Percentiles rank a stretch among this genome's conserved stretches.
Evolutionary conservation across 306 rosid genomes (phyloP).

Genomic region (Prosopis cineraria): DNA sequence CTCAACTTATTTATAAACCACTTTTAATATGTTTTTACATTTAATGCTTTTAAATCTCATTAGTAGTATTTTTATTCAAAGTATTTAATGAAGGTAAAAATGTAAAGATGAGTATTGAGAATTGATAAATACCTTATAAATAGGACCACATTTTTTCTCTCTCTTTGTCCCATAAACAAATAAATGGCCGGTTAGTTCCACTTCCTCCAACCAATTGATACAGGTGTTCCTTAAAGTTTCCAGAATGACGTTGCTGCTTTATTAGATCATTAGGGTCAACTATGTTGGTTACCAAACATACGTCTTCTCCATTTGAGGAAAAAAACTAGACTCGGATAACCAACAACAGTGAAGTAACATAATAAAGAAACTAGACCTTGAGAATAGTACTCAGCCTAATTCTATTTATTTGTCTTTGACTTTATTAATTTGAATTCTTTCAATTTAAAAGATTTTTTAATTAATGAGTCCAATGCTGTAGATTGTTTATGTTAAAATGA

Average conservation of each 20-base stretch:
- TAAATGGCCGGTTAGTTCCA: neutral
- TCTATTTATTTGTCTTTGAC: neutral
- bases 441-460: neutral
- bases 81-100: no score
- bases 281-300: slow-evolving; percentile 16
- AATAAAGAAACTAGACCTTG: neutral
- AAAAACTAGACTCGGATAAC: neutral
- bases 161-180: no score
- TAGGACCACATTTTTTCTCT: no score
- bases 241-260: neutral
- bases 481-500: no score
- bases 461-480: no score
- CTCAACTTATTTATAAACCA: no score
- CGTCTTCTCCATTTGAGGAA: neutral
- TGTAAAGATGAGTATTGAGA: no score
- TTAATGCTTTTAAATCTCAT: no score
- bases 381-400: neutral
- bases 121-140: no score
- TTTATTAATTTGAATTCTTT: neutral
- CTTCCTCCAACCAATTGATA: slow-evolving; percentile 4
- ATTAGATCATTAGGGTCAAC: slow-evolving; percentile 17
- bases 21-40: no score
- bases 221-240: neutral
- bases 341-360: neutral
- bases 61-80: no score